Evolutionary conservation across 2,329 filamentous ascomycete species (phyloP).

Genomic region (Sordariomycetes sp.): DNA sequence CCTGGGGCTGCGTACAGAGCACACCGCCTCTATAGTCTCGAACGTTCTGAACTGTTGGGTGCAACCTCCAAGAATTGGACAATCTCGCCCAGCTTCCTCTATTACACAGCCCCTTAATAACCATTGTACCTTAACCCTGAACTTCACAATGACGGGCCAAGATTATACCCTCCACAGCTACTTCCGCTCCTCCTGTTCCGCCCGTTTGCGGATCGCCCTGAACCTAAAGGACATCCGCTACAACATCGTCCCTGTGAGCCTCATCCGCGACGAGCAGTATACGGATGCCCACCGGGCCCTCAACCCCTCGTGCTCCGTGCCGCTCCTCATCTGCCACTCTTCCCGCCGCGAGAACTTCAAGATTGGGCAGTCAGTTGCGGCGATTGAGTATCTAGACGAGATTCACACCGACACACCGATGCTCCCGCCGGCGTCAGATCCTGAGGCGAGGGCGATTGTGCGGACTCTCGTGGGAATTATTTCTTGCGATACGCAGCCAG

Average conservation of each 20-base stretch:
- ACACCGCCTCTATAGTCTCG: no score
- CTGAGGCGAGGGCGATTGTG: slow-evolving; percentile 29
- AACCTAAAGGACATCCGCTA: slow-evolving; percentile 38
- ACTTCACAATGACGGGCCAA: not conserved
- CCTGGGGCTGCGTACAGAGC: no score
- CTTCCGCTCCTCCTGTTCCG: slow-evolving; percentile 50
- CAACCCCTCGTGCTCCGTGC: slow-evolving; percentile 42
- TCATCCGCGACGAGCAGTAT: slow-evolving; percentile 38
- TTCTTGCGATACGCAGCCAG: slow-evolving; percentile 42
- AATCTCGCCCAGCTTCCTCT: no score
- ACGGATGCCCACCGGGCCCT: slow-evolving; percentile 25
- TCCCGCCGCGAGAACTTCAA: slow-evolving; percentile 17
- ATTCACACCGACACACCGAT: slow-evolving; percentile 26
- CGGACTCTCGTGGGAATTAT: slow-evolving; percentile 41
- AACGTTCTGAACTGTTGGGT: no score
- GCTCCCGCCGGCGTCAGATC: slow-evolving; percentile 32
- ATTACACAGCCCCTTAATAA: no score
- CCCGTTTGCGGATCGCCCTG: slow-evolving; percentile 45
- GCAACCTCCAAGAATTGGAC: no score
- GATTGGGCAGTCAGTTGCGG: slow-evolving; percentile 44
- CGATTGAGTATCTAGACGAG: slow-evolving; percentile 50
- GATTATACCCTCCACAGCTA: slow-evolving; percentile 40
- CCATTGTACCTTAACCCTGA: no score
- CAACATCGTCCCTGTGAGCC: slow-evolving; percentile 32
- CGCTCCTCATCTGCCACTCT: slow-evolving; percentile 30